Evolutionary conservation across 2,329 filamentous ascomycete species (phyloP), one percentile per base, ranked within the genome.

Genomic region (Stagonosporopsis chrysanthemi): DNA sequence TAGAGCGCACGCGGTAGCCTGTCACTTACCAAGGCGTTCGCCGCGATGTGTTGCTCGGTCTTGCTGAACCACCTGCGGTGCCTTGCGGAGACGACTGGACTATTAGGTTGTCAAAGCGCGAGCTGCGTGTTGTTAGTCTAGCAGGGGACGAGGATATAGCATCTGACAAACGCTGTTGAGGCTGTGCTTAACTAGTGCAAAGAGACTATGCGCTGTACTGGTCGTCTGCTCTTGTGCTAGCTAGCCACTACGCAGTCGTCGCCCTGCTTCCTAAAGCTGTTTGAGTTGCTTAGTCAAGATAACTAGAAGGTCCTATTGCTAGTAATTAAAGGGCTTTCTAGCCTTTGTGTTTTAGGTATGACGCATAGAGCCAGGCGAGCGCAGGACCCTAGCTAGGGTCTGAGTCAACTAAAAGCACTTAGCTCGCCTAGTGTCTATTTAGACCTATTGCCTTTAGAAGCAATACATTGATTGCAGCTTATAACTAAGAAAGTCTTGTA

Each of bases 11-110:
- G 35, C 33, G 33, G 40, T 52, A 31, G 50, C 41, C 31, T 15
- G 46, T 52, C 28, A 52, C 35, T 6, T 52, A 52, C 50, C 22
- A 52, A 33, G 41, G 41, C 31, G 33, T 52, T 52, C 23, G 36
- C 26, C 23, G 36, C 23, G 33, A 52, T 52, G n/a, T 52, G n/a
- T 29, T 29, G 28, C 28, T 29, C 11, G 28, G 28, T 29, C 28
- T 40, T 52, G 42, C 41, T 46, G 28, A 52, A 24, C n/a, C 46
- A 24, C 50, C 41, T 31, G 36, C 28, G 26, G 24, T 40, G 17
- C 42, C 45, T n/a, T 17, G 46, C 39, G 26, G 26, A 23, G 36
- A 38, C 23, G 22, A 45, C 50, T 22, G 19, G 14, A 38, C 26
- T 9, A 45, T 46, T 23, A 24, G 41, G 6, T n/a, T 45, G 24